These are phyloP conservation scores for Claviceps sp. DNA, from an alignment of 2,329 filamentous ascomycete genomes.

Conservation along the genomic window DNA sequence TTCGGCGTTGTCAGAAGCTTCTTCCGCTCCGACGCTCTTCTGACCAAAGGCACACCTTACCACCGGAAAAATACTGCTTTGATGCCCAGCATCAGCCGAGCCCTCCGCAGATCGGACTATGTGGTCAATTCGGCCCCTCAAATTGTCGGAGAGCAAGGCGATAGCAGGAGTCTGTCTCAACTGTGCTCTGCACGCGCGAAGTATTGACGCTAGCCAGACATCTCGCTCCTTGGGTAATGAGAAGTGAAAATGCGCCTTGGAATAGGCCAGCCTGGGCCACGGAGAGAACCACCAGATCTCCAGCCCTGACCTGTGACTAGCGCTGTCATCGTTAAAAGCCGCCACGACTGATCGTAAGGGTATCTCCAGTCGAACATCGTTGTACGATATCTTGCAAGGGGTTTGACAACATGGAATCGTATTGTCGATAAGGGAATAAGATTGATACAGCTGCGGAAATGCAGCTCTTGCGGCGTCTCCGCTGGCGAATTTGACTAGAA, in stretches of 20 bases:
- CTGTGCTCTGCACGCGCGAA: constrained; percentile 26
- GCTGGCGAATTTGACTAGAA: constrained; percentile 36
- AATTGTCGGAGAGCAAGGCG: constrained; percentile 29
- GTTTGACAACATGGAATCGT: constrained; percentile 13
- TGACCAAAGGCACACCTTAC: constrained; percentile 31
- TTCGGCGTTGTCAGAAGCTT: constrained; percentile 33
- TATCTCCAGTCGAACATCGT: constrained; percentile 30
- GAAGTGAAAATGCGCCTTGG: constrained; percentile 36
- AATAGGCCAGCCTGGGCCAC: constrained; percentile 30
- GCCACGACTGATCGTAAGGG: constrained; percentile 38
- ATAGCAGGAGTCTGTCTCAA: constrained; percentile 21
- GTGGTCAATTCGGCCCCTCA: constrained; percentile 31
- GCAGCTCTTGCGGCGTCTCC: constrained; percentile 31
- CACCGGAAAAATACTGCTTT: constrained; percentile 36
- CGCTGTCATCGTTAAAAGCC: constrained; percentile 36
- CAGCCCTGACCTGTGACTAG: constrained; percentile 34
- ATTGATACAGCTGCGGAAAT: constrained; percentile 30
- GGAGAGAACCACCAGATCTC: constrained; percentile 43
- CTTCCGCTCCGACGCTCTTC: constrained; percentile 27
- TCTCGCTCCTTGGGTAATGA: constrained; percentile 33
- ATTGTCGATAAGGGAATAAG: constrained; percentile 10
- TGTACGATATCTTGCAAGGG: constrained; percentile 17
- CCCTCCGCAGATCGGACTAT: constrained; percentile 32
- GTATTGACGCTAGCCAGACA: constrained; percentile 34
- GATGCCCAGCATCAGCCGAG: constrained; percentile 13